phyloP scores from a whole-genome alignment of 768 basidiomycete species.

The Serendipita indica region DNA sequence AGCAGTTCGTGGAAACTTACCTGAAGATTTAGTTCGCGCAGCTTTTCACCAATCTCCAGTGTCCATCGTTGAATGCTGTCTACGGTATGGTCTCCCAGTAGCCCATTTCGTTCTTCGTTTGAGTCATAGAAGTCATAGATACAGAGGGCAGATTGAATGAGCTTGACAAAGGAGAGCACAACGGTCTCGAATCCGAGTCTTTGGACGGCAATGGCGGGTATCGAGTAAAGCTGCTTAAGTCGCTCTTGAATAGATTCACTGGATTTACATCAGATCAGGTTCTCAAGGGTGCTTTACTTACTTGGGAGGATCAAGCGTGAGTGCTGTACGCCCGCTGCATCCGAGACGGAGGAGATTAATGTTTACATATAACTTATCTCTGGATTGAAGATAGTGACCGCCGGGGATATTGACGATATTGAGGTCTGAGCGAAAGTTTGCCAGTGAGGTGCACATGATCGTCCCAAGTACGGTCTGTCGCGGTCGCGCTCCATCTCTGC shows the following conservation, averaged over 20 bases:
- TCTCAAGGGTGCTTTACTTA: no score
- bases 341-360: conserved; percentile 77
- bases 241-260: conserved; percentile 72
- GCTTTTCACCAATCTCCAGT: conserved; percentile 39
- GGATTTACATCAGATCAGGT: not conserved
- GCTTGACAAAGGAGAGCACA: conserved; percentile 61
- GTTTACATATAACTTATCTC: conserved; percentile 61
- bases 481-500: conserved; percentile 59
- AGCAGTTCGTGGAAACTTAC: conserved; percentile 20
- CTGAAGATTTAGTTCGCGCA: conserved; percentile 39
- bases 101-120: conserved; percentile 36
- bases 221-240: conserved; percentile 54
- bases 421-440: conserved; percentile 77
- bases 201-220: conserved; percentile 29
- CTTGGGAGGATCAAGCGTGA: conserved; percentile 68
- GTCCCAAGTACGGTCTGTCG: conserved; percentile 54
- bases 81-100: conserved; percentile 64
- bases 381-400: conserved; percentile 47
- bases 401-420: conserved; percentile 67
- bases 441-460: conserved; percentile 70
- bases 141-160: conserved; percentile 54
- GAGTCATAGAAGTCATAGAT: conserved; percentile 50
- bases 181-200: conserved; percentile 41
- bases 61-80: conserved; percentile 59
- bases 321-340: conserved; percentile 59